phyloP scores from a whole-genome alignment of 768 basidiomycete genomes.

The Auriscalpium vulgare region DNA sequence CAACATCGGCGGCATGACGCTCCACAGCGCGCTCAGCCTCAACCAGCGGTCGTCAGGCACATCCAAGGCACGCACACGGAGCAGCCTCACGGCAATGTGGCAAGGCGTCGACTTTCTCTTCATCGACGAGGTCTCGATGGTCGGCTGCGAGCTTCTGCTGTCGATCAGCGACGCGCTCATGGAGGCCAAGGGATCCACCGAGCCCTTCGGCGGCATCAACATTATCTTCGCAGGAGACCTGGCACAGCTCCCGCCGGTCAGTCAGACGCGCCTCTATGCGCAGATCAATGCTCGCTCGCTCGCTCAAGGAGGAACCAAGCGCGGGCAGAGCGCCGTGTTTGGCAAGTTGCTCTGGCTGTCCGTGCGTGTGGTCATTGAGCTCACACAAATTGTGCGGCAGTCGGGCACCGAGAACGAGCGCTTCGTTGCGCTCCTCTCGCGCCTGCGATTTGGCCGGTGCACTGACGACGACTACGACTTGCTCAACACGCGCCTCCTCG shows the following conservation, averaged over 20 bases:
- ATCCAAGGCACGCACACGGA: not conserved
- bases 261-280: too few relatives aligned
- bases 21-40: constrained; percentile 26
- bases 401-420: not conserved
- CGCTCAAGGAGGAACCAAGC: too few relatives aligned
- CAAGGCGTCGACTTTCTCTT: constrained; percentile 31
- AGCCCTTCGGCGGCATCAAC: constrained; percentile 31
- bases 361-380: not conserved
- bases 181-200: constrained; percentile 23
- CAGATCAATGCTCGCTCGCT: too few relatives aligned
- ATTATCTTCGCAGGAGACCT: constrained; percentile 27
- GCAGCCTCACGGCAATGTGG: constrained; percentile 25
- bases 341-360: not conserved
- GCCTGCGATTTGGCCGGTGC: not conserved
- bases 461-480: constrained; percentile 3
- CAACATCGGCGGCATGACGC: constrained; percentile 25
- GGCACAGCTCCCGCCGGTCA: constrained; percentile 32
- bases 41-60: not conserved
- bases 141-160: constrained; percentile 25
- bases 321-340: not conserved
- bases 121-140: constrained; percentile 33
- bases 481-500: not conserved
- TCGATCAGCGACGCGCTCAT: constrained; percentile 27
- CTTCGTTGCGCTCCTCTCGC: not conserved
- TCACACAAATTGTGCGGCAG: not conserved